A percentile compares a stretch with the other conserved stretches of the same genome.
phyloP scores from a whole-genome alignment of 129 eudicot genomes.

The Helianthus tuberosus region DNA sequence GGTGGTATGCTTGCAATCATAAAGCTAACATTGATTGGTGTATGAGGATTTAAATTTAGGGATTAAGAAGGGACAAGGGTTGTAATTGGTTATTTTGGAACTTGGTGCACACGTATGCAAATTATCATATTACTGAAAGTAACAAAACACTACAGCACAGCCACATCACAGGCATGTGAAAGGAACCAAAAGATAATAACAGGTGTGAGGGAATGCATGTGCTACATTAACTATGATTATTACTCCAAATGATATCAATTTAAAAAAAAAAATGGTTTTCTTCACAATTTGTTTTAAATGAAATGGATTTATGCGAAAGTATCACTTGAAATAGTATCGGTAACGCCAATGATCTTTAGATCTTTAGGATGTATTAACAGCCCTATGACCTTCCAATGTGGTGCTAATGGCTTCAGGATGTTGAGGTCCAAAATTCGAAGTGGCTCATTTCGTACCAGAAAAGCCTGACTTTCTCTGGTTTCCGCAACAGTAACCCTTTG shows the following conservation, averaged over 20 bases:
- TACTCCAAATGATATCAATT: not conserved
- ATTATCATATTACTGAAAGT: not conserved
- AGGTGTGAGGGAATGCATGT: not conserved
- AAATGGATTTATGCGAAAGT: not conserved
- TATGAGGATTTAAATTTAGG: not conserved
- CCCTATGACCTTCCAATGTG: too few relatives aligned
- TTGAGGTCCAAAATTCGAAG: too few relatives aligned
- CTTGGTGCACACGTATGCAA: not conserved
- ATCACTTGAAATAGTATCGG: not conserved
- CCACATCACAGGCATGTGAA: conserved; percentile 13
- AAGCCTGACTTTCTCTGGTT: too few relatives aligned
- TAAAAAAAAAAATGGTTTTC: too few relatives aligned
- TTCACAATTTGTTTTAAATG: not conserved
- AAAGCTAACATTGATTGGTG: not conserved
- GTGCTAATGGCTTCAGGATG: too few relatives aligned
- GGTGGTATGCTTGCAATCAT: not conserved
- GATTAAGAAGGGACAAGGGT: not conserved
- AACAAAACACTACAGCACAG: not conserved
- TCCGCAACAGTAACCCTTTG: too few relatives aligned
- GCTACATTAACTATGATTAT: not conserved
- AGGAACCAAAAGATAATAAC: conserved; percentile 1
- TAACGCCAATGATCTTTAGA: too few relatives aligned
- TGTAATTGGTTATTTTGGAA: not conserved
- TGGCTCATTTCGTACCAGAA: too few relatives aligned
- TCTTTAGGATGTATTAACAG: too few relatives aligned